A percentile compares a stretch with the other conserved stretches of the same genome.
phyloP scores from a whole-genome alignment of 148 eudicot genomes.

The Vaccinium vitisidaea region DNA sequence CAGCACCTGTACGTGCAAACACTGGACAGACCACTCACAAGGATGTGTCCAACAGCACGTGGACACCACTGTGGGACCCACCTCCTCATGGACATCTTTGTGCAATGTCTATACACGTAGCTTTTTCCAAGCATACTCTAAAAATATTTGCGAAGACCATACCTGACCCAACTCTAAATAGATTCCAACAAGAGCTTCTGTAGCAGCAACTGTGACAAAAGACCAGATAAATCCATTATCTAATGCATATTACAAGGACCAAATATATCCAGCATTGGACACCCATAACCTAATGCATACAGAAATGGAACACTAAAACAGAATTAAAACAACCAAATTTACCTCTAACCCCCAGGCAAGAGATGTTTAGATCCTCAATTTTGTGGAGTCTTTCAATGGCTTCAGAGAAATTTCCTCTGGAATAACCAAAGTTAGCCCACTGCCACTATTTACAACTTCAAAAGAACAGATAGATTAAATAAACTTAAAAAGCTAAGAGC shows the following conservation, averaged over 20 bases:
- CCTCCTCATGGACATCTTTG: neutral
- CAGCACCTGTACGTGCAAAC: neutral
- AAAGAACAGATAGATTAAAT: neutral
- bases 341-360: slow-evolving; percentile 72
- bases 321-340: neutral
- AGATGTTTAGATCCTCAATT: slow-evolving; percentile 52
- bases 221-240: neutral
- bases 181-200: slow-evolving; percentile 85
- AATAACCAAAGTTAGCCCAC: neutral
- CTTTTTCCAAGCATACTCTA: neutral
- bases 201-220: slow-evolving; percentile 68
- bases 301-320: neutral
- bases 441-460: neutral
- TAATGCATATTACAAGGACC: neutral
- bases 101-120: neutral
- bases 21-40: neutral
- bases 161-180: slow-evolving; percentile 74
- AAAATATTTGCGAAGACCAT: slow-evolving; percentile 7
- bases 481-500: neutral
- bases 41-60: neutral
- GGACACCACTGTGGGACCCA: neutral
- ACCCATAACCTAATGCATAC: neutral
- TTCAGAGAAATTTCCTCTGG: slow-evolving; percentile 64
- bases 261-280: neutral
- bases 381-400: slow-evolving; percentile 67